phyloP scores from a whole-genome alignment of 495 filamentous ascomycete species.

The Talaromyces proteolyticus region DNA sequence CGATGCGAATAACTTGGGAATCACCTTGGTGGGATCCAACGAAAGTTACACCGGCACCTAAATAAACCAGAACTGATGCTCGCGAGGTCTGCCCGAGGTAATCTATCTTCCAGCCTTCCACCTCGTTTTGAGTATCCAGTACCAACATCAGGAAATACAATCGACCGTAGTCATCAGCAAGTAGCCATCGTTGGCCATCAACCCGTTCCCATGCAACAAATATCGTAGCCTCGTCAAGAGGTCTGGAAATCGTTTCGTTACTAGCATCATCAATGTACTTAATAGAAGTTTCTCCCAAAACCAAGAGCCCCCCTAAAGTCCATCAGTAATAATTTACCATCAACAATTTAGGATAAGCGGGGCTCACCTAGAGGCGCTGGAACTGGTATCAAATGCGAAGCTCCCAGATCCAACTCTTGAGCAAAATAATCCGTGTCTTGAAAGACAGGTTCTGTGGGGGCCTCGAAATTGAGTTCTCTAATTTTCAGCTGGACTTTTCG shows the following conservation, averaged over 20 bases:
- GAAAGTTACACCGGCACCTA: conserved; percentile 70
- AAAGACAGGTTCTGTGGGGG: conserved; percentile 46
- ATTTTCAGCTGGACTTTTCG: conserved; percentile 58
- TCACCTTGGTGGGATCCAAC: conserved; percentile 91
- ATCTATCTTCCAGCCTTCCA: conserved; percentile 61
- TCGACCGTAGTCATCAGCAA: conserved; percentile 85
- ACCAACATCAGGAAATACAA: conserved; percentile 75
- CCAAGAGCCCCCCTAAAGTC: conserved; percentile 64
- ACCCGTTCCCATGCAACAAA: conserved; percentile 87
- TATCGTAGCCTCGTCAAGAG: conserved; percentile 65
- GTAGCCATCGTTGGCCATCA: conserved; percentile 70
- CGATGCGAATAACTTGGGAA: conserved; percentile 72
- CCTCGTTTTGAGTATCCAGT: conserved; percentile 53
- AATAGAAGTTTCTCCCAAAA: conserved; percentile 80
- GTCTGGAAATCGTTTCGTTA: conserved; percentile 53
- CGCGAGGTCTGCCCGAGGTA: conserved; percentile 65
- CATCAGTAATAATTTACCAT: conserved; percentile 1
- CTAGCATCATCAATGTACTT: conserved; percentile 71
- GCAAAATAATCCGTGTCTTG: conserved; percentile 40
- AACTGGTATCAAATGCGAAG: conserved; percentile 80
- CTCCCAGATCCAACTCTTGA: conserved; percentile 65
- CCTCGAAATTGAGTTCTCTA: conserved; percentile 45
- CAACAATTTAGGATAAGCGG: neutral
- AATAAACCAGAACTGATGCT: conserved; percentile 70
- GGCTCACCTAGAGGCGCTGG: conserved; percentile 51